phyloP scores from a whole-genome alignment of 306 rosid genomes.

The Prunus mongolica region DNA sequence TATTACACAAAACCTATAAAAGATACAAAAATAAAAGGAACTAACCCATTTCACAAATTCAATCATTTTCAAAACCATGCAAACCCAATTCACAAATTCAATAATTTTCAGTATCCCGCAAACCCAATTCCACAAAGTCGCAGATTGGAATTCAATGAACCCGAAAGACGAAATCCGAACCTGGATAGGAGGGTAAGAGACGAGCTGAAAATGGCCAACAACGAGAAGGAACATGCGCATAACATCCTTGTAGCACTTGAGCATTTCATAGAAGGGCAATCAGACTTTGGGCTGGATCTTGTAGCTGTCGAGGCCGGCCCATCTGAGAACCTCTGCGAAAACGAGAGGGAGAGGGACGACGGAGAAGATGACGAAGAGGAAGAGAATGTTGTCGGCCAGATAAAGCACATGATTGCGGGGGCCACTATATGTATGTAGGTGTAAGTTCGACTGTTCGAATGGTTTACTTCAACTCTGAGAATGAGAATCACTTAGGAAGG shows the following conservation, averaged over 20 bases:
- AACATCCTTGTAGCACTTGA: slow-evolving; percentile 65
- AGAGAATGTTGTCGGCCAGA: slow-evolving; percentile 41
- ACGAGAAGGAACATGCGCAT: slow-evolving; percentile 64
- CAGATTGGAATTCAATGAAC: neutral
- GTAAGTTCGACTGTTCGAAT: too few relatives aligned
- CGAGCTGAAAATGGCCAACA: slow-evolving; percentile 65
- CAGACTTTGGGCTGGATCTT: slow-evolving; percentile 71
- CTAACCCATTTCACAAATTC: neutral
- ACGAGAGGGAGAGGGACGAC: slow-evolving; percentile 59
- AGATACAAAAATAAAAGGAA: too few relatives aligned
- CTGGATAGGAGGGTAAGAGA: slow-evolving; percentile 67
- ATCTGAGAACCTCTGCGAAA: slow-evolving; percentile 45
- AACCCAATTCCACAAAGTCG: too few relatives aligned
- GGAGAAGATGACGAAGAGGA: slow-evolving; percentile 66
- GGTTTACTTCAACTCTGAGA: too few relatives aligned
- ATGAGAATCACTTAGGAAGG: too few relatives aligned
- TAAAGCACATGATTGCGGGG: too few relatives aligned
- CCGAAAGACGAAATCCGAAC: slow-evolving; percentile 18
- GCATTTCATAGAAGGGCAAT: slow-evolving; percentile 43
- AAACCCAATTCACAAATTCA: neutral
- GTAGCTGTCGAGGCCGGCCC: slow-evolving; percentile 40
- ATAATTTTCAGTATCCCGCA: too few relatives aligned
- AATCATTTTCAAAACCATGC: neutral
- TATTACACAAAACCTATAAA: neutral
- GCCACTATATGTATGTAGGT: too few relatives aligned